A percentile compares a stretch with the other conserved stretches of the same genome.
phyloP scores from a whole-genome alignment of 345 rosid genomes.

The Trapa bicornis region DNA sequence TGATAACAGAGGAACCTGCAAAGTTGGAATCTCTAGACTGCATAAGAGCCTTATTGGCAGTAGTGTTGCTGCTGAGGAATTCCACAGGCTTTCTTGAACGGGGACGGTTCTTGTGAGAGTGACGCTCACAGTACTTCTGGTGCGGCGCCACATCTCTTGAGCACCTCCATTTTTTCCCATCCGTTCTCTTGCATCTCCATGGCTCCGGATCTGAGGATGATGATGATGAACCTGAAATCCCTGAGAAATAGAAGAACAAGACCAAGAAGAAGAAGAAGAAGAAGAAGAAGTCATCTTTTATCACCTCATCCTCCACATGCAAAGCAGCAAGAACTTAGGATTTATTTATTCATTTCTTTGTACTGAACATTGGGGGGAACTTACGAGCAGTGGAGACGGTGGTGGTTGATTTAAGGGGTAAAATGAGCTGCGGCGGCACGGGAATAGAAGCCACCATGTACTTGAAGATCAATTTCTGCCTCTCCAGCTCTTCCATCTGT shows the following conservation, averaged over 20 bases:
- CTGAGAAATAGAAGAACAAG: background rate
- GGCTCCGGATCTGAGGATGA: constrained; percentile 39
- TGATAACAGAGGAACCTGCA: background rate
- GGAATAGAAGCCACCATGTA: constrained; percentile 44
- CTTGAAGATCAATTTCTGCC: constrained; percentile 39
- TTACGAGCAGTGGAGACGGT: constrained; percentile 16
- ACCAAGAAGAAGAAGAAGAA: constrained; percentile 2
- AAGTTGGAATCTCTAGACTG: background rate
- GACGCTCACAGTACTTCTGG: constrained; percentile 67
- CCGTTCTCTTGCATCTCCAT: constrained; percentile 70
- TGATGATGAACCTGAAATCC: background rate
- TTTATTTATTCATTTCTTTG: constrained; percentile 11
- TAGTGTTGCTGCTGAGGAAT: constrained; percentile 15
- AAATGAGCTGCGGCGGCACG: constrained; percentile 43
- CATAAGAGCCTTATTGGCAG: constrained; percentile 3
- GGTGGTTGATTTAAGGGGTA: constrained; percentile 24
- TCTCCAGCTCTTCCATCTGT: constrained; percentile 53
- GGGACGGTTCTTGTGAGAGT: constrained; percentile 59
- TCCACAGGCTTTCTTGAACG: constrained; percentile 97
- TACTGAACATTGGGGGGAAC: background rate
- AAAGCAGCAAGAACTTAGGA: background rate
- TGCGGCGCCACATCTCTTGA: constrained; percentile 60
- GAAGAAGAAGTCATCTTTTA: constrained; percentile 13
- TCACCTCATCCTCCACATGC: background rate
- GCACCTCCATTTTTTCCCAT: constrained; percentile 79